Conservation (phyloP, 306 rosid genomes). For the Cyamopsis tetragonoloba region DNA sequence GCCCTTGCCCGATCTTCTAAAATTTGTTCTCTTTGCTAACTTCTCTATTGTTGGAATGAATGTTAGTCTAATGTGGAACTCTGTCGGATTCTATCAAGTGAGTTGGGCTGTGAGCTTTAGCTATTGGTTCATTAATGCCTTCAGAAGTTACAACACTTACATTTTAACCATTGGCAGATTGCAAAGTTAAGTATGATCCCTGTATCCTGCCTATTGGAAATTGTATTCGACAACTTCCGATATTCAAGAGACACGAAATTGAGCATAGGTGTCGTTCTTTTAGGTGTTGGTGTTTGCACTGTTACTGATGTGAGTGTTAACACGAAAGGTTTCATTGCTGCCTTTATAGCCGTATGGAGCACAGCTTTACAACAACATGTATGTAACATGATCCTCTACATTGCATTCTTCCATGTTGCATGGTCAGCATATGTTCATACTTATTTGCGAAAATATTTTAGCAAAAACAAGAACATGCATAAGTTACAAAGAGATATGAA, state of each 20-base stretch:
- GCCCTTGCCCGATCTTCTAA: constrained; percentile 63
- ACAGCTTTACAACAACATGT: constrained; percentile 82
- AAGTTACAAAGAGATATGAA: too few relatives aligned
- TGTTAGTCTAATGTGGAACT: constrained; percentile 89
- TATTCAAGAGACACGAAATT: constrained; percentile 80
- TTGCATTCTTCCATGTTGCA: too few relatives aligned
- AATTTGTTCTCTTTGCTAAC: constrained; percentile 72
- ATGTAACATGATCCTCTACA: constrained; percentile 26
- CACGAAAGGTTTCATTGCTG: constrained; percentile 66
- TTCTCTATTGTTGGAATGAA: constrained; percentile 93
- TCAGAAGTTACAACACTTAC: constrained; percentile 26
- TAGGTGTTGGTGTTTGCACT: constrained; percentile 87
- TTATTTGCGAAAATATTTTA: too few relatives aligned
- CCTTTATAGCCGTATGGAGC: constrained; percentile 79
- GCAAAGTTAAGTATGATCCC: constrained; percentile 89
- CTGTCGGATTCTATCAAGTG: constrained; percentile 92
- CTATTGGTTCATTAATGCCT: constrained; percentile 8
- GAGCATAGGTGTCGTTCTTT: constrained; percentile 68
- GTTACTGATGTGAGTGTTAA: constrained; percentile 89
- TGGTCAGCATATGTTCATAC: too few relatives aligned
- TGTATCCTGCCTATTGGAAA: constrained; percentile 81
- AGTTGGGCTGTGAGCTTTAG: constrained; percentile 23
- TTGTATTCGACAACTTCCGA: constrained; percentile 65
- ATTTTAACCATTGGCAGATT: constrained; percentile 43
- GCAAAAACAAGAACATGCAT: too few relatives aligned